phyloP scores from a whole-genome alignment of 257 asterid species.

The Haberlea rhodopensis region DNA sequence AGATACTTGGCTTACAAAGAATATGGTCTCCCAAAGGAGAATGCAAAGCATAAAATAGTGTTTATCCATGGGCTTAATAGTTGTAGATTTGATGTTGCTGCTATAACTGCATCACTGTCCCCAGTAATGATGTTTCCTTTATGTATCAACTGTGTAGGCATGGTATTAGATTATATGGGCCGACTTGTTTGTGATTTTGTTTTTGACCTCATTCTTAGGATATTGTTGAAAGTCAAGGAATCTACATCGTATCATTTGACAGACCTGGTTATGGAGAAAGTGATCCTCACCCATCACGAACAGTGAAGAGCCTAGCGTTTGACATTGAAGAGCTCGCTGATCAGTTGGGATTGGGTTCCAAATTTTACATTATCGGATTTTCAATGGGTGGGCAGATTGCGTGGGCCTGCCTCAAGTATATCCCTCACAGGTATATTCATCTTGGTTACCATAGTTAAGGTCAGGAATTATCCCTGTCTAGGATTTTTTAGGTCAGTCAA shows the following conservation, averaged over 20 bases:
- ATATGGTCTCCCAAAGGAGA: constrained; percentile 59
- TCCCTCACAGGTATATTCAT: constrained; percentile 72
- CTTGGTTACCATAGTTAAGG: neutral
- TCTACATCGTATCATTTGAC: constrained; percentile 74
- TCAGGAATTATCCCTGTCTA: neutral
- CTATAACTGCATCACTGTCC: constrained; percentile 43
- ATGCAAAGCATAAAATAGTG: constrained; percentile 65
- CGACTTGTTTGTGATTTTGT: constrained; percentile 10
- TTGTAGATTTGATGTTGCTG: constrained; percentile 45
- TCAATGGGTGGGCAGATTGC: constrained; percentile 87
- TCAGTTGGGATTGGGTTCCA: constrained; percentile 71
- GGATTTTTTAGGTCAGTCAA: neutral
- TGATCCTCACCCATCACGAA: constrained; percentile 67
- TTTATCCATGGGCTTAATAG: constrained; percentile 61
- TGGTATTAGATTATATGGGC: neutral
- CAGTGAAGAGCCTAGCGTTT: constrained; percentile 56
- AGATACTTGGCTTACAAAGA: constrained; percentile 79
- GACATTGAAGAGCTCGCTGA: constrained; percentile 90
- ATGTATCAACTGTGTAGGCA: constrained; percentile 1
- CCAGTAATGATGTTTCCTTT: constrained; percentile 38
- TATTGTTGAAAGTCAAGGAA: constrained; percentile 52
- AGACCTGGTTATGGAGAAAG: constrained; percentile 98
- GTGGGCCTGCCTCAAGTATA: constrained; percentile 86
- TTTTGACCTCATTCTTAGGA: constrained; percentile 42
- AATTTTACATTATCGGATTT: constrained; percentile 67